phyloP scores from a whole-genome alignment of 2,329 filamentous ascomycete genomes.

The Sclerotinia glacialis region DNA sequence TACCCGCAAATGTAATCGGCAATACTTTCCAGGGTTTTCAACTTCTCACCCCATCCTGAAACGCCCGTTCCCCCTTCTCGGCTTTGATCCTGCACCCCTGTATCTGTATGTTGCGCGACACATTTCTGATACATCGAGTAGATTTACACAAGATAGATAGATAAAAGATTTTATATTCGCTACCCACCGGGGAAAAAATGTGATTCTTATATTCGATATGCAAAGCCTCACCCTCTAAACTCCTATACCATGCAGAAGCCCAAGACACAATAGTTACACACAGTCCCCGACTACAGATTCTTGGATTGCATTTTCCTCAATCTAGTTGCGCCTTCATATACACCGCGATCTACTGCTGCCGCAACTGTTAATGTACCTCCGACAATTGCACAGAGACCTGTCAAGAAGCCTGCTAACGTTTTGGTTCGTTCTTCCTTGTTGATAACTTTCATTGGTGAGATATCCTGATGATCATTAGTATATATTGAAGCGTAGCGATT shows the following conservation, averaged over 20 bases:
- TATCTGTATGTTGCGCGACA: too few relatives aligned
- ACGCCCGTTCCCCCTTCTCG: too few relatives aligned
- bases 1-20: too few relatives aligned
- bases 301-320: constrained; percentile 81
- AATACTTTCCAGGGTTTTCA: too few relatives aligned
- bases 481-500: not conserved
- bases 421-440: constrained; percentile 90
- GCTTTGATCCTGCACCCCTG: too few relatives aligned
- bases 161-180: not conserved
- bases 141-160: not conserved
- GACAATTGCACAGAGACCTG: constrained; percentile 89
- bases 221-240: constrained; percentile 30
- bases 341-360: constrained; percentile 82
- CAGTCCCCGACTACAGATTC: constrained; percentile 46
- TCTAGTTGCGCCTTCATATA: constrained; percentile 83
- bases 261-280: constrained; percentile 21
- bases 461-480: constrained; percentile 59
- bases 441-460: constrained; percentile 99
- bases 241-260: constrained; percentile 21
- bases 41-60: too few relatives aligned
- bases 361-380: constrained; percentile 95
- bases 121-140: not conserved
- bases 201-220: constrained; percentile 24
- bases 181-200: not conserved
- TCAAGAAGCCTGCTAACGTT: constrained; percentile 87